Evolutionary conservation across 257 asterid genomes (phyloP).

Genomic region (Solanum okadae): DNA sequence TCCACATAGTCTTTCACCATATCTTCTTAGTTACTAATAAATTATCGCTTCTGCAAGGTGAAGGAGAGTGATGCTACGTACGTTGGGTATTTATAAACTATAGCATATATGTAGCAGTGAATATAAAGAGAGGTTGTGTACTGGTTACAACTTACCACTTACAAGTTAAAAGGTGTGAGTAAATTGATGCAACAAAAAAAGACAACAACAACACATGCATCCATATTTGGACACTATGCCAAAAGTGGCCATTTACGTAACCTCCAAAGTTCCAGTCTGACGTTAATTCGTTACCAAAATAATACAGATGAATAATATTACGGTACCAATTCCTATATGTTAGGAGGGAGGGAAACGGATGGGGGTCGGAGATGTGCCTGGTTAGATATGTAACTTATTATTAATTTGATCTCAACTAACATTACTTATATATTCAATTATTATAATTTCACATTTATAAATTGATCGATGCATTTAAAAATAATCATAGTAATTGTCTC

Average conservation of each 20-base stretch:
- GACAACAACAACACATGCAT: background rate
- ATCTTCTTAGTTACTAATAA: background rate
- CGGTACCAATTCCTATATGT: background rate
- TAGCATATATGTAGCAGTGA: background rate
- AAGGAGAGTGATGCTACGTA: background rate
- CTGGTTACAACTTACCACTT: background rate
- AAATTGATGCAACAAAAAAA: background rate
- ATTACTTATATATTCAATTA: too few relatives aligned
- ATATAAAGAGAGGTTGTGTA: background rate
- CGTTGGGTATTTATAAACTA: background rate
- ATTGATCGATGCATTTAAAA: too few relatives aligned
- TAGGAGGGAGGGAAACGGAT: background rate
- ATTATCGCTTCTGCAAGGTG: background rate
- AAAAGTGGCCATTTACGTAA: background rate
- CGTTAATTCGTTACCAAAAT: background rate
- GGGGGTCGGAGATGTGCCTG: background rate
- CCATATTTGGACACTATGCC: background rate
- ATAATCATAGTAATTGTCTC: background rate
- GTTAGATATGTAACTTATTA: too few relatives aligned
- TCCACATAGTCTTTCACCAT: constrained; percentile 7
- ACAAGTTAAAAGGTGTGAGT: background rate
- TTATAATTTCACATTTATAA: too few relatives aligned
- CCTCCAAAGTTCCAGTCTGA: background rate
- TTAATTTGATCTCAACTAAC: too few relatives aligned
- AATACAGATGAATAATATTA: background rate